Percentiles rank a stretch among this genome's conserved stretches.
Evolutionary conservation across 2,329 filamentous ascomycete genomes (phyloP).

Genomic region (Monilinia polystroma): DNA sequence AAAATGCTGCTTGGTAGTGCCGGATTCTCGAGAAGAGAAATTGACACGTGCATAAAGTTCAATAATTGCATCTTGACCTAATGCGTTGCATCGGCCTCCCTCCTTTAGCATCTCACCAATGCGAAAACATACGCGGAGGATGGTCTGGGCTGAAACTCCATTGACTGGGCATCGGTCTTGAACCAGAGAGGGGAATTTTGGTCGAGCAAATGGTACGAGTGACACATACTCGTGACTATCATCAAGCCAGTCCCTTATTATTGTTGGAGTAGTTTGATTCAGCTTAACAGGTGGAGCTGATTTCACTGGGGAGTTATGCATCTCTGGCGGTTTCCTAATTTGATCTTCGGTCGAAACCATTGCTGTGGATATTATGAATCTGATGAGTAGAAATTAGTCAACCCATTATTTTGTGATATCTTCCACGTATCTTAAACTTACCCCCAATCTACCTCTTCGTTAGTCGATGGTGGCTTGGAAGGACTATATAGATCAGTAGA

Average conservation of each 20-base stretch:
- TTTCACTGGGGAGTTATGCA: not conserved
- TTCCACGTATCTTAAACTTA: not conserved
- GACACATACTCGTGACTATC: constrained; percentile 36
- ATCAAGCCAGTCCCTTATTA: constrained; percentile 23
- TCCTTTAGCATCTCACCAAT: constrained; percentile 58
- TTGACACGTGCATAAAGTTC: constrained; percentile 64
- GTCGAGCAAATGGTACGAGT: constrained; percentile 49
- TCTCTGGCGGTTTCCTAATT: not conserved
- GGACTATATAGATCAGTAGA: constrained; percentile 28
- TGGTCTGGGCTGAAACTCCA: constrained; percentile 48
- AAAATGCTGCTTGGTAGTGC: constrained; percentile 56
- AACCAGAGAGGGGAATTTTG: constrained; percentile 50
- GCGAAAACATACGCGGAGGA: constrained; percentile 62
- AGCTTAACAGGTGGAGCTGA: not conserved
- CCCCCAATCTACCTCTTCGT: constrained; percentile 21
- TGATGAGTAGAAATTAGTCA: not conserved
- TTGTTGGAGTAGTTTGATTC: not conserved
- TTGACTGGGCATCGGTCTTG: constrained; percentile 54
- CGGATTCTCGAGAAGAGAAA: constrained; percentile 55
- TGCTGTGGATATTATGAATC: not conserved
- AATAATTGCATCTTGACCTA: constrained; percentile 55
- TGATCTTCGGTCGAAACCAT: not conserved
- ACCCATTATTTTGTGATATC: not conserved
- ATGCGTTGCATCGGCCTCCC: constrained; percentile 45
- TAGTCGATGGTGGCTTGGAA: constrained; percentile 8